A percentile compares a stretch with the other conserved stretches of the same genome.
These are phyloP conservation scores for Catenaria anguillulae DNA, from an alignment of 371 early-diverging fungal species.

Conservation along the genomic window DNA sequence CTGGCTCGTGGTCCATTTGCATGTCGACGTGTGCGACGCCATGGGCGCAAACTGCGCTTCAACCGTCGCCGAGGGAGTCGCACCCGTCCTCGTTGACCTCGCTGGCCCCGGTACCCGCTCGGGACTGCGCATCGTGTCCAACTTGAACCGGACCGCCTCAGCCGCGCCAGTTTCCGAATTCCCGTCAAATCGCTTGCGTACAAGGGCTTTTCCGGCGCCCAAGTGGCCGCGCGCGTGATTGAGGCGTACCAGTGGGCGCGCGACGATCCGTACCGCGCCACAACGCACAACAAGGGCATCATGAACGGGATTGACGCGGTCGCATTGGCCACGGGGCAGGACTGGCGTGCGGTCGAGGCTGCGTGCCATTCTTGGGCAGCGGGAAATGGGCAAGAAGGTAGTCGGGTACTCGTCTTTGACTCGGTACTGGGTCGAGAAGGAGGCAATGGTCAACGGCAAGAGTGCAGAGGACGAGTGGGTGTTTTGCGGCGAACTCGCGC, in stretches of 20 bases:
- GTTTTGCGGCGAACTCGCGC: slow-evolving; percentile 47
- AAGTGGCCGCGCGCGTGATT: slow-evolving; percentile 37
- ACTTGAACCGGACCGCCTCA: not conserved
- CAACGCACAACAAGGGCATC: slow-evolving; percentile 58
- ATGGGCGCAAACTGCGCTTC: slow-evolving; percentile 55
- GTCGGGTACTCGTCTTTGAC: slow-evolving; percentile 41
- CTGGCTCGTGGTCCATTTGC: slow-evolving; percentile 49
- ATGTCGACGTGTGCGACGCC: slow-evolving; percentile 52
- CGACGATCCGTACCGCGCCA: slow-evolving; percentile 45
- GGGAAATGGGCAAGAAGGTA: slow-evolving; percentile 18
- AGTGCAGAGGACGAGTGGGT: slow-evolving; percentile 15
- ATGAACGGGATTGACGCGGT: slow-evolving; percentile 62
- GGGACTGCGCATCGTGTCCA: slow-evolving; percentile 3
- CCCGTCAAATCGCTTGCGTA: slow-evolving; percentile 37
- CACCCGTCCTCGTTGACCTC: not conserved
- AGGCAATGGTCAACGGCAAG: slow-evolving; percentile 13
- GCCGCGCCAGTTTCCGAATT: slow-evolving; percentile 38
- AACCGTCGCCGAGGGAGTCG: slow-evolving; percentile 38
- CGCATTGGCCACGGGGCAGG: slow-evolving; percentile 54
- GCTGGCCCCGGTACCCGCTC: not conserved
- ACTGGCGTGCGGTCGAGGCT: slow-evolving; percentile 59
- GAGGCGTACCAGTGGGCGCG: slow-evolving; percentile 50
- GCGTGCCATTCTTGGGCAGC: slow-evolving; percentile 46
- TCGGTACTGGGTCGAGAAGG: slow-evolving; percentile 44
- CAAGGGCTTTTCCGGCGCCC: slow-evolving; percentile 33